Evolutionary conservation across 495 filamentous ascomycete genomes (phyloP), one percentile per base, ranked within the genome.

Genomic region (Aspergillus nidulans): DNA sequence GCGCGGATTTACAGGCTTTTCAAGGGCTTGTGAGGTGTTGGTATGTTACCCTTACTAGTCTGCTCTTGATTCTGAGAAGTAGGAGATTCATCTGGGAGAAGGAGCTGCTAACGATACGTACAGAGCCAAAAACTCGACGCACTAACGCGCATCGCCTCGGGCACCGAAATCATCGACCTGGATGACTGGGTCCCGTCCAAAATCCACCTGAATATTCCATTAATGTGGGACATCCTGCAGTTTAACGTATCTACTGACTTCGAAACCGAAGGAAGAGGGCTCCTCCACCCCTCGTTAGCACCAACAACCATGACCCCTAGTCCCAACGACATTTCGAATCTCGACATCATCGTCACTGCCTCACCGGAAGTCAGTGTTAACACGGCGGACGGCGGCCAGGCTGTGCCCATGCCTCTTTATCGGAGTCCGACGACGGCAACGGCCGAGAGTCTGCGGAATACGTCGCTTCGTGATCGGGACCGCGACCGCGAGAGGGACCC

Each of bases 211-310:
- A 77, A 71, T 42, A 71, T 77, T 15, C 71, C 74, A n/a, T 44
- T 77, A n/a, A 77, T 77, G 74, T 77, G 74, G 74, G 73, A 76
- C 28, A 61, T 74, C 18, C 65, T 77, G 8, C 71, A 76, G 49
- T 62, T 77, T 51, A 75, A 71, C 52, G 69, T 63, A 6, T 34
- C 30, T 28, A 63, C 61, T 13, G 58, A 65, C 12, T 56, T 12
- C 26, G 26, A 60, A 9, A 49, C 53, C 9, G 65, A 63, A 16
- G 60, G 66, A 1, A 61, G 62, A 9, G 64, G 65, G 26, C 59
- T 73, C 23, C 52, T 73, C 7, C 69, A 72, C 48, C 54, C 69
- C 9, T 69, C 69, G 16, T 62, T 75, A 9, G 60, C 55, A 0
- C 71, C 68, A 9, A 55, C 63, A 10, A 36, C 60, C 51, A 40